These are phyloP conservation scores for Rhodotorula sp. DNA, from an alignment of 1,284 basidiomycete genomes.

Conservation along the genomic window DNA sequence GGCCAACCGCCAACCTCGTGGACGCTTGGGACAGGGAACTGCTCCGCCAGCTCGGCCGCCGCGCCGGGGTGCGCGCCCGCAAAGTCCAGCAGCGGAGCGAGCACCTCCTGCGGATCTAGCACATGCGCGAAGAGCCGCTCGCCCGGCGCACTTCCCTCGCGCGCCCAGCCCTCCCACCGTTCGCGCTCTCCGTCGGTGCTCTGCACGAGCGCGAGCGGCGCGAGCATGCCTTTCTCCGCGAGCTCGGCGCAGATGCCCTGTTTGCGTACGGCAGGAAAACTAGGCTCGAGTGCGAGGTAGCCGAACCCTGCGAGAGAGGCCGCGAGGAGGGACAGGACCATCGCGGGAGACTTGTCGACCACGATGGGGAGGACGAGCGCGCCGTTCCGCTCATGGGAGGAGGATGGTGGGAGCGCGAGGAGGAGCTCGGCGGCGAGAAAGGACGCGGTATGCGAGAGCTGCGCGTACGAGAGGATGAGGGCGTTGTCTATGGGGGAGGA, in stretches of 20 bases:
- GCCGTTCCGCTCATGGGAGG: neutral
- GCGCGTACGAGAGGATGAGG: constrained; percentile 25
- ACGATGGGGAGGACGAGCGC: constrained; percentile 36
- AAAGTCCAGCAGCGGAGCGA: constrained; percentile 7
- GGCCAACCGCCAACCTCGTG: neutral
- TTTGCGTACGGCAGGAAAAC: constrained; percentile 35
- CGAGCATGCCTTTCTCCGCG: constrained; percentile 24
- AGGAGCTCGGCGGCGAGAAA: constrained; percentile 22
- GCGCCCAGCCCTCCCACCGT: constrained; percentile 17
- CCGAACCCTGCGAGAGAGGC: constrained; percentile 35
- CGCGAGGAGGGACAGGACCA: constrained; percentile 41
- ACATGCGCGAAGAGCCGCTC: constrained; percentile 7
- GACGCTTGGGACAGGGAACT: constrained; percentile 4
- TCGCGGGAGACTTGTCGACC: constrained; percentile 39
- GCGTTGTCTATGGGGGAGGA: neutral
- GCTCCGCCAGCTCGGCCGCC: neutral
- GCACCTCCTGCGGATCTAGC: constrained; percentile 13
- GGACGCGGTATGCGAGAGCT: constrained; percentile 21
- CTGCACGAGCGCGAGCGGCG: constrained; percentile 26
- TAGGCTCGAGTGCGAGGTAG: constrained; percentile 45
- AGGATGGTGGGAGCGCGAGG: neutral
- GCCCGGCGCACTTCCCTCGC: neutral
- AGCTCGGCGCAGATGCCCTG: constrained; percentile 34
- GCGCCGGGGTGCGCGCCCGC: neutral
- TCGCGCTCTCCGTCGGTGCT: constrained; percentile 14